These are phyloP conservation scores for Naegleria fowleri DNA, from an alignment of 208 protist species.

Conservation along the genomic window DNA sequence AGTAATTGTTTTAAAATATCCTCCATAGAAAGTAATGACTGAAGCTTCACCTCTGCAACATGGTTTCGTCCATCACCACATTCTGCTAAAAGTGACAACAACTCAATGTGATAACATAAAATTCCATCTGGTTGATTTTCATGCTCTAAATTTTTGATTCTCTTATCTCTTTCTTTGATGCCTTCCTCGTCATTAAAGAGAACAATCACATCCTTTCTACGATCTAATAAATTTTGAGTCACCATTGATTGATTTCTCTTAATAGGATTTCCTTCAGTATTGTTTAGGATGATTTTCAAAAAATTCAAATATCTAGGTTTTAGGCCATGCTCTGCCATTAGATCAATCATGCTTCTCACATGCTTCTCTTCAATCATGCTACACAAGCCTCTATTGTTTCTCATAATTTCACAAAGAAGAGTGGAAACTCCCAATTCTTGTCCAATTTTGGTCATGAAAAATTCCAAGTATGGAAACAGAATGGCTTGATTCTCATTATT, in stretches of 20 bases:
- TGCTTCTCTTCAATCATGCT: background rate
- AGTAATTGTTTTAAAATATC: background rate
- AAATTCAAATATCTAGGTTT: background rate
- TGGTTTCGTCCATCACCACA: background rate
- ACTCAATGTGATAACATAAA: background rate
- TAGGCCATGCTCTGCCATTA: background rate
- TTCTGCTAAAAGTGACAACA: background rate
- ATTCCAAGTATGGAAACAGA: background rate
- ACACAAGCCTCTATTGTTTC: background rate
- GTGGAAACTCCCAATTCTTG: background rate
- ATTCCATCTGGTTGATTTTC: background rate
- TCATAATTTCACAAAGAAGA: background rate
- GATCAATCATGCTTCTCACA: background rate
- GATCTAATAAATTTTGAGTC: background rate
- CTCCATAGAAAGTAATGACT: background rate
- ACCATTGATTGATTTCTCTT: conserved; percentile 11
- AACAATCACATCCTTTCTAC: background rate
- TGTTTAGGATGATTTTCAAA: background rate
- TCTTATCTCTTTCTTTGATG: background rate
- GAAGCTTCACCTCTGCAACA: background rate
- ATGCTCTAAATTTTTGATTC: background rate
- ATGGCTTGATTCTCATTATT: background rate
- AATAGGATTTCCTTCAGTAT: background rate
- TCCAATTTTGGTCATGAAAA: background rate
- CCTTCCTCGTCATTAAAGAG: background rate